phyloP scores from a whole-genome alignment of 768 basidiomycete genomes.

The Termitomyces sp. region DNA sequence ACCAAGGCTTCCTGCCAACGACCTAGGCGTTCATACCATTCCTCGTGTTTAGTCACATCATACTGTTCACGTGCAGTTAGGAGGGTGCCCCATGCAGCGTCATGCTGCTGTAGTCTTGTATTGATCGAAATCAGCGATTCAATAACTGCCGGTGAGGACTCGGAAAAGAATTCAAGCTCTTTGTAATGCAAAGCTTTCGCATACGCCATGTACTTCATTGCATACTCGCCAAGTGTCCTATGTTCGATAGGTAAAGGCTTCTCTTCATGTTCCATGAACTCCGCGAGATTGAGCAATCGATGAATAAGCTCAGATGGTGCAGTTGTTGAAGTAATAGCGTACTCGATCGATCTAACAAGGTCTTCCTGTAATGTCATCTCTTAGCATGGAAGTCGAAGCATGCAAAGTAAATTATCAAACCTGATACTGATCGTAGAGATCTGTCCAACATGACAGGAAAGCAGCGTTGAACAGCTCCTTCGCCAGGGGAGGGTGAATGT shows the following conservation, averaged over 20 bases:
- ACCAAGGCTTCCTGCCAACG: constrained; percentile 92
- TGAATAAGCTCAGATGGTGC: constrained; percentile 89
- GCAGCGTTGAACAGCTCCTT: constrained; percentile 97
- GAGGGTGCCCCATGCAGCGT: constrained; percentile 96
- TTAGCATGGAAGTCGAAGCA: constrained; percentile 3
- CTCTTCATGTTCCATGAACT: constrained; percentile 99
- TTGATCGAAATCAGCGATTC: constrained; percentile 96
- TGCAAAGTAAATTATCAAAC: constrained; percentile 34
- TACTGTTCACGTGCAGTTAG: constrained; percentile 86
- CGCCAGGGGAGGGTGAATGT: constrained; percentile 85
- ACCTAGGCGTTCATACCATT: constrained; percentile 97
- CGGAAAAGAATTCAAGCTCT: constrained; percentile 93
- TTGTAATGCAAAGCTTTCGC: constrained; percentile 99
- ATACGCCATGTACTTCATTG: constrained; percentile 89
- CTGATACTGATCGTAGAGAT: constrained; percentile 95
- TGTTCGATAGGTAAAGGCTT: constrained; percentile 92
- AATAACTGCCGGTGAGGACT: constrained; percentile 85
- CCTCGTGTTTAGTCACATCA: constrained; percentile 88
- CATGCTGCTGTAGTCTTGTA: constrained; percentile 93
- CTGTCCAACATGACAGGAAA: constrained; percentile 96
- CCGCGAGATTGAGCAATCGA: constrained; percentile 86
- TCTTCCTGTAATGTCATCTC: constrained; percentile 62
- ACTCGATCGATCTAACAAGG: constrained; percentile 84
- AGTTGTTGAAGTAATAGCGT: constrained; percentile 70
- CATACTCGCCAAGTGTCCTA: constrained; percentile 89